A percentile compares a stretch with the other conserved stretches of the same genome.
Evolutionary conservation across 305 asterid genomes (phyloP).

Genomic region (Lippia alba): DNA sequence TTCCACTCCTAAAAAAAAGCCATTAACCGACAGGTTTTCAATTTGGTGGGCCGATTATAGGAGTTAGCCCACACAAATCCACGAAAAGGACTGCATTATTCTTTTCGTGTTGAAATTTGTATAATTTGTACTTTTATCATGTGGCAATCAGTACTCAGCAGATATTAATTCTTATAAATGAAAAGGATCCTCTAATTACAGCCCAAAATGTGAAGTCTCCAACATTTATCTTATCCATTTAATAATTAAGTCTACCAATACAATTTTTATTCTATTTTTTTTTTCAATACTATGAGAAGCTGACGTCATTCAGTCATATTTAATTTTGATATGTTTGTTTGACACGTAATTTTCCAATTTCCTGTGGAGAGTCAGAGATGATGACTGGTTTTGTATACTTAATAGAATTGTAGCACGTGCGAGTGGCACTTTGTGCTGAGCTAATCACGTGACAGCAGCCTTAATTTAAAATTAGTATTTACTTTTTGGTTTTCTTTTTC

Average conservation of each 20-base stretch:
- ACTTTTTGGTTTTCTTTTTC: not conserved
- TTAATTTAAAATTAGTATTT: not conserved
- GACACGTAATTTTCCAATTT: not conserved
- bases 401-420: slow-evolving; percentile 23
- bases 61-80: not conserved
- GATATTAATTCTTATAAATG: too few relatives aligned
- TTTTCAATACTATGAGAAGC: too few relatives aligned
- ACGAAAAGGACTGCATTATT: not conserved
- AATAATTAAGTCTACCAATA: not conserved
- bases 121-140: not conserved
- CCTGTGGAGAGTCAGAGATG: slow-evolving; percentile 7
- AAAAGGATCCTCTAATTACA: too few relatives aligned
- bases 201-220: too few relatives aligned
- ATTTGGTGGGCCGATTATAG: not conserved
- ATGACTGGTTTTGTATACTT: not conserved
- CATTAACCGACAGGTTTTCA: too few relatives aligned
- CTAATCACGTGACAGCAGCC: slow-evolving; percentile 12
- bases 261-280: not conserved
- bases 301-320: too few relatives aligned
- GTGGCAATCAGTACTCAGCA: too few relatives aligned
- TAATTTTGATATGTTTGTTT: too few relatives aligned
- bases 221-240: not conserved
- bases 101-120: not conserved
- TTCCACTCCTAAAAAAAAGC: too few relatives aligned
- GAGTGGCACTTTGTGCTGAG: not conserved